Percentiles rank a stretch among this genome's conserved stretches.
These are phyloP conservation scores for Candida suzukii DNA, from an alignment of 805 yeast species.

Conservation along the genomic window DNA sequence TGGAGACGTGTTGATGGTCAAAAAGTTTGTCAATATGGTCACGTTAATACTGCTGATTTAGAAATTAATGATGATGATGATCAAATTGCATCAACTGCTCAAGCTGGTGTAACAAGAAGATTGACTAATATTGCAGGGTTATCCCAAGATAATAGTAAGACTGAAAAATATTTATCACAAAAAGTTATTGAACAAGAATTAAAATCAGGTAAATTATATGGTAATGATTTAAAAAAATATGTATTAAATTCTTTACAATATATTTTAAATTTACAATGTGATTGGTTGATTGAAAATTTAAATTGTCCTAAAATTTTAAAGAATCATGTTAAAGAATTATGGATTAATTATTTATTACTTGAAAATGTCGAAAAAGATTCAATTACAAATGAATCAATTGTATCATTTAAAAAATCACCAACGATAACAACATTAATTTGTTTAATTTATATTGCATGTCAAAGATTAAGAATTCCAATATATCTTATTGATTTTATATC, in stretches of 20 bases:
- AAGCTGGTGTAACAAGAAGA: slow-evolving; percentile 43
- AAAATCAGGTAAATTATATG: slow-evolving; percentile 6
- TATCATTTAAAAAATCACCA: not conserved
- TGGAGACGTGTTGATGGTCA: slow-evolving; percentile 74
- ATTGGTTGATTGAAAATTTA: slow-evolving; percentile 28
- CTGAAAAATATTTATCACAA: not conserved
- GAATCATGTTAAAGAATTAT: slow-evolving; percentile 28
- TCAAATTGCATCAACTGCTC: slow-evolving; percentile 53
- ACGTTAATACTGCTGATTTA: slow-evolving; percentile 72
- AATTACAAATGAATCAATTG: not conserved
- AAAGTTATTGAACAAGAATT: slow-evolving; percentile 1
- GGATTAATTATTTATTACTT: slow-evolving; percentile 14
- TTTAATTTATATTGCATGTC: slow-evolving; percentile 44
- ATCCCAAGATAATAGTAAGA: slow-evolving; percentile 24
- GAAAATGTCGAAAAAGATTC: not conserved
- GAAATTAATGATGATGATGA: slow-evolving; percentile 84
- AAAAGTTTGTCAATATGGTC: slow-evolving; percentile 84
- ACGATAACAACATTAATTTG: slow-evolving; percentile 19
- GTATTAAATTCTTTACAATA: slow-evolving; percentile 18
- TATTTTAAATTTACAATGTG: slow-evolving; percentile 42
- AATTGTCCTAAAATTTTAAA: slow-evolving; percentile 11
- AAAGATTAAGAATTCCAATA: slow-evolving; percentile 42
- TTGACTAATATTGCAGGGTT: slow-evolving; percentile 39
- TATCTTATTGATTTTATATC: slow-evolving; percentile 40
- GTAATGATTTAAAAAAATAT: slow-evolving; percentile 13